Evolutionary conservation across 495 filamentous ascomycete genomes (phyloP), one percentile per base, ranked within the genome.

Genomic region (Neurospora sp.): DNA sequence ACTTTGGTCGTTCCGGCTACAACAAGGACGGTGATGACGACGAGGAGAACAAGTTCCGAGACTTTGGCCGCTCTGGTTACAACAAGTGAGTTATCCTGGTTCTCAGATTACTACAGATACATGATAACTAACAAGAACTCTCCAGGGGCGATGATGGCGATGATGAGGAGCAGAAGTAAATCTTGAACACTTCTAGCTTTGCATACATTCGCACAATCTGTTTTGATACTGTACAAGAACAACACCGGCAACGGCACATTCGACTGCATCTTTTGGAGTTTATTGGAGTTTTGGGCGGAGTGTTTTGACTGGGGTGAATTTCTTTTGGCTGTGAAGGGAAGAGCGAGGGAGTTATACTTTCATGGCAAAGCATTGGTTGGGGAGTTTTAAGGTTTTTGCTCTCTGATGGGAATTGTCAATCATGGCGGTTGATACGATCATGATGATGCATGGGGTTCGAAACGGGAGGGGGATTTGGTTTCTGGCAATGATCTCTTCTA

Each of bases 21-120:
- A 74, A 69, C 76, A 83, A 78, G 77, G 79, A 79, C 39, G 76
- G 79, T 27, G 81, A 83, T 72, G 78, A 83, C 38, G 83, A 85
- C 14, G 81, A 84, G 69, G 78, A 80, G 70, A 79, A 81, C 72
- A 78, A 80, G 76, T 73, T 77, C 70, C 37, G 40, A 74, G 79
- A 80, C 78, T 81, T 81, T 70, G 84, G 85, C 80, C 82, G 84
- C 69, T 81, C 80, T 37, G 84, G 83, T 69, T 85, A 85, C 82
- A 85, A 84, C 81, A 83, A 81, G 80, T 81, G 69, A 78, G 79
- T n/a, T n/a, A n/a, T n/a, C n/a, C n/a, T n/a, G n/a, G n/a, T n/a
- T n/a, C n/a, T n/a, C n/a, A n/a, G n/a, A n/a, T n/a, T n/a, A n/a
- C n/a, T n/a, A n/a, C n/a, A n/a, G 72, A 70, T 62, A 39, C 71